phyloP scores from a whole-genome alignment of 345 rosid genomes.

The Eutrema yunnanense region DNA sequence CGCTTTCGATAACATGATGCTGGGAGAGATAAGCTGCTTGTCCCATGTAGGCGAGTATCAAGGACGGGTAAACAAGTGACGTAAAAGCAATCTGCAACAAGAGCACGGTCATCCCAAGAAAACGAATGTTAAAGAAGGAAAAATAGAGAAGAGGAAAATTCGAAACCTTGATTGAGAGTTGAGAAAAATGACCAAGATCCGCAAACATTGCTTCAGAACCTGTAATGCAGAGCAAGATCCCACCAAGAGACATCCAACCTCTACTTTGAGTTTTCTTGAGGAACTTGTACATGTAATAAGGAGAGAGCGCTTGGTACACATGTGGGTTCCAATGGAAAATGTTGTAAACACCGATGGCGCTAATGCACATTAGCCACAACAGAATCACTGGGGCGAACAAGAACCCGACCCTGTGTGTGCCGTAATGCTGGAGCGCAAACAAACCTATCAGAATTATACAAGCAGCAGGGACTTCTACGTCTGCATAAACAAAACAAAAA shows the following conservation, averaged over 20 bases:
- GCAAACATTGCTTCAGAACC: constrained; percentile 99
- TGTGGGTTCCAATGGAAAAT: constrained; percentile 80
- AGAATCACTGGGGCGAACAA: constrained; percentile 84
- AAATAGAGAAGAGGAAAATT: not conserved
- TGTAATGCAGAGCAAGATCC: constrained; percentile 78
- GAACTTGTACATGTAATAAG: constrained; percentile 70
- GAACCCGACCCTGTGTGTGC: constrained; percentile 85
- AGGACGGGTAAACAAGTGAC: constrained; percentile 77
- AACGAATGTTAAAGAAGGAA: not conserved
- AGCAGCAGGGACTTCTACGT: constrained; percentile 69
- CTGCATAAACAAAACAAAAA: constrained; percentile 39
- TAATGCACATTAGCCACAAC: constrained; percentile 72
- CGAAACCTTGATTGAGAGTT: constrained; percentile 78
- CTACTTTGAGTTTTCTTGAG: constrained; percentile 67
- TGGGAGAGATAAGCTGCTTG: constrained; percentile 86
- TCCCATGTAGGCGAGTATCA: constrained; percentile 93
- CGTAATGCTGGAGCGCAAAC: constrained; percentile 91
- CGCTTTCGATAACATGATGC: constrained; percentile 43
- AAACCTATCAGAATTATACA: constrained; percentile 69
- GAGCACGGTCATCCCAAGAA: not conserved
- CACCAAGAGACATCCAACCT: constrained; percentile 93
- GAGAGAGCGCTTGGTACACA: constrained; percentile 81
- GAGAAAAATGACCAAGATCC: constrained; percentile 91
- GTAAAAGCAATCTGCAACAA: constrained; percentile 84
- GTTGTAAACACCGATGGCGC: constrained; percentile 71